Evolutionary conservation across 768 basidiomycete genomes (phyloP), one percentile per base, ranked within the genome.

Genomic region (Kwoniella dendrophila): DNA sequence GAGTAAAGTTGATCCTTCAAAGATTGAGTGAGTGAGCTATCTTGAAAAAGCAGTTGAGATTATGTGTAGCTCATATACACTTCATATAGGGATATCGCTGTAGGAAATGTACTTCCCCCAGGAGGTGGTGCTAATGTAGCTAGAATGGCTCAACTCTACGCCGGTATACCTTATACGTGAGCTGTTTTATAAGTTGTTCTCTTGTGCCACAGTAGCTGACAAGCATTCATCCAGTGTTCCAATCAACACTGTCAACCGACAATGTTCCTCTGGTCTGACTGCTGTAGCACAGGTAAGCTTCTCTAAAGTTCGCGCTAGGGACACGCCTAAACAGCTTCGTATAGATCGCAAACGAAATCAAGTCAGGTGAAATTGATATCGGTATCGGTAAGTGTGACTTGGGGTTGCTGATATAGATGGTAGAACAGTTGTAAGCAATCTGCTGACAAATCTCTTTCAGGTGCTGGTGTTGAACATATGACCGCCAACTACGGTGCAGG

Each of bases 221-320:
- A 29, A 11, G 2, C 22, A 10, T 40, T 12, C 12, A 7, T 12
- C 22, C 40, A 80, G 79, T 26, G 87, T 92, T 14, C 89, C 94
- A n/a, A 84, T 97, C 64, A 89, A 89, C 22, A 88, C 90, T 11
- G 86, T 97, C 56, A 99, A 99, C 79, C 83, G 95, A 59, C 84
- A 98, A 51, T 99, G 95, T 79, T 90, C 92, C 1, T 94, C 92
- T 0, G 93, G 94, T 24, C 83, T 98, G 50, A 91, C 94, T 85
- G 88, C 95, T n/a, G 87, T 98, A 64, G 86, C 90, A 61, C 80
- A 83, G 74, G 70, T 74, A 43, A 49, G 72, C 24, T 43, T 2
- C 1, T 12, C 34, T 59, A 18, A 11, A 7, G 22, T 2, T 29
- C 16, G 32, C 6, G 14, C 26, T 10, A 26, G 16, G 1, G 12